phyloP scores from a whole-genome alignment of 2,329 filamentous ascomycete species.

The Microsporum audouinii region DNA sequence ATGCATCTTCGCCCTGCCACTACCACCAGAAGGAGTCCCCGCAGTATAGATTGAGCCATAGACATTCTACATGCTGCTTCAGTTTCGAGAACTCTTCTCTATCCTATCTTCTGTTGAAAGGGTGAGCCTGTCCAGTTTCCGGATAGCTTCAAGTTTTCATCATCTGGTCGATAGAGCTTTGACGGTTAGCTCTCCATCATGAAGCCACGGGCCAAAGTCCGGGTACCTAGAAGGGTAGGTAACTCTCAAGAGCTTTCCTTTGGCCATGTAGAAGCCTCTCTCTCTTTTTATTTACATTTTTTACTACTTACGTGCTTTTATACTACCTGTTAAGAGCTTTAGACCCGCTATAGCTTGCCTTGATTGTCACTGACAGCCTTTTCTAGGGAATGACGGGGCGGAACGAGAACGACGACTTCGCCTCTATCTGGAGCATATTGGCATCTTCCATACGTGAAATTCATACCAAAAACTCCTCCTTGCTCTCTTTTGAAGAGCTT shows the following conservation, averaged over 20 bases:
- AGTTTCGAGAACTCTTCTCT: no score
- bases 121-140: no score
- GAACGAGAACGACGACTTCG: constrained; percentile 62
- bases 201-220: constrained; percentile 51
- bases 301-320: not conserved
- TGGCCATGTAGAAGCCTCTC: not conserved
- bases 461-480: constrained; percentile 80
- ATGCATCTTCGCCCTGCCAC: not conserved
- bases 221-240: constrained; percentile 56
- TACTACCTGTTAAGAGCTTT: not conserved
- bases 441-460: constrained; percentile 72
- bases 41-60: not conserved
- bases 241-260: not conserved
- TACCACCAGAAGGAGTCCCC: not conserved
- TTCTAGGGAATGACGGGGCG: constrained; percentile 42
- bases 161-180: not conserved
- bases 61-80: not conserved
- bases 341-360: not conserved
- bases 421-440: constrained; percentile 71
- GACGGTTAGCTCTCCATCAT: constrained; percentile 16
- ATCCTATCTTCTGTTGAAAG: not conserved
- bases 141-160: not conserved
- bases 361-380: not conserved
- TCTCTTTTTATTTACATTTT: not conserved
- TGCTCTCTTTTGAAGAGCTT: constrained; percentile 85